phyloP scores from a whole-genome alignment of 2,329 filamentous ascomycete genomes.

The Neofusicoccum parvum region DNA sequence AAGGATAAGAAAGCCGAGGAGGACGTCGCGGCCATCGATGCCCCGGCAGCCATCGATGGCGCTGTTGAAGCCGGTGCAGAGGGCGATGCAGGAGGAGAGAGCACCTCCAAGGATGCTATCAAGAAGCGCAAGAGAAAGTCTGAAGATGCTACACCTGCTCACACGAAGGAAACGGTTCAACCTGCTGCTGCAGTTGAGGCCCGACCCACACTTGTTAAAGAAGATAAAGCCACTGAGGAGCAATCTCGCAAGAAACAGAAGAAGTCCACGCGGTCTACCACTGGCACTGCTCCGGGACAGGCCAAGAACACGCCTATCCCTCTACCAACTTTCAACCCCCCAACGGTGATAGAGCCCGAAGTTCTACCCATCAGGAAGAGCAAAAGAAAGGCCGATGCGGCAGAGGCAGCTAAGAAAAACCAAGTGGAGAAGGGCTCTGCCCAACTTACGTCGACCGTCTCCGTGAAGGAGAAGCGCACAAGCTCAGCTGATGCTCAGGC shows the following conservation, averaged over 20 bases:
- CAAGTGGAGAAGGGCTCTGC: background rate
- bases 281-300: background rate
- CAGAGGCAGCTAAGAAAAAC: background rate
- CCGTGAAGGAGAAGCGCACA: background rate
- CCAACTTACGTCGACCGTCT: background rate
- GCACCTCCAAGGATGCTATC: background rate
- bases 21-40: background rate
- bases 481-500: background rate
- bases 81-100: background rate
- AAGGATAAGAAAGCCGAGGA: conserved; percentile 4
- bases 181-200: background rate
- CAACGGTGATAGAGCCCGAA: background rate
- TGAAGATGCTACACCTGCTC: background rate
- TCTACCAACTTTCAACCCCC: background rate
- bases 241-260: conserved; percentile 17
- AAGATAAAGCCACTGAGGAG: background rate
- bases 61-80: background rate
- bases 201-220: background rate
- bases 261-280: conserved; percentile 1
- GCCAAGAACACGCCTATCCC: conserved; percentile 15
- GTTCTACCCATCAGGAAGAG: background rate
- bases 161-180: background rate
- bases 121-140: conserved; percentile 21
- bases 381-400: conserved; percentile 8
- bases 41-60: background rate